Conservation (phyloP, 371 early-diverging fungal species). For the Scutellospora calospora region DNA sequence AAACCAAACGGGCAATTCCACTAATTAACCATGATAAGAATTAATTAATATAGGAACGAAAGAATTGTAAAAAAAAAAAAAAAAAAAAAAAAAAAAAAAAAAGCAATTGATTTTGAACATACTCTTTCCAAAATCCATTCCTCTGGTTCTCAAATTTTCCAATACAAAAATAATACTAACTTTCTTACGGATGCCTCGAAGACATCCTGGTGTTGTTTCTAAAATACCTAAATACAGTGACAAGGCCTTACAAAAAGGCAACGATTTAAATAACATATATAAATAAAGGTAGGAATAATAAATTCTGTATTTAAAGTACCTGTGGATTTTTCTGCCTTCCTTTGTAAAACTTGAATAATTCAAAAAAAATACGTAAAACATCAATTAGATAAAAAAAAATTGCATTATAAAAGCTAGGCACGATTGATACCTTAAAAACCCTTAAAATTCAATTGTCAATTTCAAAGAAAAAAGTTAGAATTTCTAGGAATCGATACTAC, state of each 20-base stretch:
- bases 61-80: neutral
- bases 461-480: neutral
- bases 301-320: constrained; percentile 8
- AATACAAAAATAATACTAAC: constrained; percentile 60
- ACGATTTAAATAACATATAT: neutral
- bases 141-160: constrained; percentile 59
- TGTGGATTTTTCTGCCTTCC: constrained; percentile 40
- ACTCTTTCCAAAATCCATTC: constrained; percentile 58
- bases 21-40: constrained; percentile 20
- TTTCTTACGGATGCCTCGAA: constrained; percentile 57
- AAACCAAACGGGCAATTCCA: constrained; percentile 59
- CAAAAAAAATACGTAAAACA: neutral
- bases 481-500: neutral
- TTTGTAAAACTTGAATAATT: constrained; percentile 36
- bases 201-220: constrained; percentile 58
- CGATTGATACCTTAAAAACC: constrained; percentile 40
- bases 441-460: neutral
- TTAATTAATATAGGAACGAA: neutral
- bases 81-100: neutral
- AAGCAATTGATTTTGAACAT: constrained; percentile 46
- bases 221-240: constrained; percentile 61
- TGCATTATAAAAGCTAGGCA: neutral
- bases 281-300: neutral
- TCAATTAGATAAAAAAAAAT: neutral
- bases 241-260: constrained; percentile 49